Percentiles rank a stretch among this genome's conserved stretches.
phyloP scores from a whole-genome alignment of 305 asterid species.

The Withania somnifera region DNA sequence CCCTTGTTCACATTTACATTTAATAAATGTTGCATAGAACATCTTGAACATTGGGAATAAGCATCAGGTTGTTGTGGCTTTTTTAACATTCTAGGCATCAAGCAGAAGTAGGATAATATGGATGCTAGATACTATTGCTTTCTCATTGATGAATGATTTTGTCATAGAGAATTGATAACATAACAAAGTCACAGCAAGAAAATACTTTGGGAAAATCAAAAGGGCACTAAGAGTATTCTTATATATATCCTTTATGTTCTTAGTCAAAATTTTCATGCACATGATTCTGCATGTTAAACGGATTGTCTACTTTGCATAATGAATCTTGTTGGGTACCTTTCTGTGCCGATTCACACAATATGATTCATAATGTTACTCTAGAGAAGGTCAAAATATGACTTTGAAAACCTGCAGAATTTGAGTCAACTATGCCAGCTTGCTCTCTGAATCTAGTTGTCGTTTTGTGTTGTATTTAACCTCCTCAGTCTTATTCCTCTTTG shows the following conservation, averaged over 20 bases:
- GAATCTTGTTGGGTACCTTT: background rate
- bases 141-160: background rate
- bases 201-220: background rate
- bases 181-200: background rate
- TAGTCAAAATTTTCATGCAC: background rate
- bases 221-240: background rate
- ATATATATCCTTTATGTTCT: background rate
- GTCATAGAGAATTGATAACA: background rate
- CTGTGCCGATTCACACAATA: background rate
- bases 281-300: background rate
- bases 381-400: background rate
- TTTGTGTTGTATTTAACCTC: background rate
- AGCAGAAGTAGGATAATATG: background rate
- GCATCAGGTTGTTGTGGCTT: background rate
- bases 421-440: background rate
- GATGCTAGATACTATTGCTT: background rate
- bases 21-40: background rate
- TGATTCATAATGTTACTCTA: background rate
- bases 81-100: background rate
- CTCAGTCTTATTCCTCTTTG: background rate
- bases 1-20: background rate
- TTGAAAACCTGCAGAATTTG: background rate
- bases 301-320: background rate
- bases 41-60: background rate
- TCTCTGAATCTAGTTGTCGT: background rate